A percentile compares a stretch with the other conserved stretches of the same genome.
Conservation (phyloP, 1,284 basidiomycete species). For the Leccinum angustisporum region DNA sequence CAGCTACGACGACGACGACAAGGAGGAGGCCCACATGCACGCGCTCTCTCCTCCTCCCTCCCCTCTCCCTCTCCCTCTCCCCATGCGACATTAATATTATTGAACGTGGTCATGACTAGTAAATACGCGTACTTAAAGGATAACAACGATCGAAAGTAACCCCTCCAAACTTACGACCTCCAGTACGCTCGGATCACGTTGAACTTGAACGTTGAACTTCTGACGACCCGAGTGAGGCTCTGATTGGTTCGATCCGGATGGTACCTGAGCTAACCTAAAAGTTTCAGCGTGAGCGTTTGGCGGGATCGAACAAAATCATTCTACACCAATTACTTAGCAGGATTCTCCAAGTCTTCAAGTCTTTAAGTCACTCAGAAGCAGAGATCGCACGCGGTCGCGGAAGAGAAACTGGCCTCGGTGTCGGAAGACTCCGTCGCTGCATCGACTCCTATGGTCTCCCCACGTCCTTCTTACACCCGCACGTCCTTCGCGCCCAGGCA, state of each 20-base stretch:
- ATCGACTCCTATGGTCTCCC: slow-evolving; percentile 59
- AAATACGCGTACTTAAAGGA: slow-evolving; percentile 32
- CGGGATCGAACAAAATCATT: no score
- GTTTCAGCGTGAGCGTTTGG: no score
- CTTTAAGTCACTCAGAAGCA: slow-evolving; percentile 51
- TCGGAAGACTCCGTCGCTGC: slow-evolving; percentile 82
- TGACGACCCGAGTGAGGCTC: no score
- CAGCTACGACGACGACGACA: no score
- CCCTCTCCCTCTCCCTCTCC: no score
- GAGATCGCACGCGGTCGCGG: slow-evolving; percentile 87
- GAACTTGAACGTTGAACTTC: no score
- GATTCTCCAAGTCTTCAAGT: no score
- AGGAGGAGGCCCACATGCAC: no score
- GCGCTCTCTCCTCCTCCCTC: no score
- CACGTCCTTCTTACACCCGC: slow-evolving; percentile 72
- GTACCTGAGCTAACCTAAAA: no score
- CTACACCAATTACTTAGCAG: no score
- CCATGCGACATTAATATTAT: slow-evolving; percentile 2
- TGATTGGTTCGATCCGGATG: no score
- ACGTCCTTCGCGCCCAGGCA: slow-evolving; percentile 51
- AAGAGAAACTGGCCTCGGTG: slow-evolving; percentile 55
- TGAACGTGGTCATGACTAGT: slow-evolving; percentile 1
- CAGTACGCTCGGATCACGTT: slow-evolving; percentile 16
- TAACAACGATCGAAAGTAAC: background rate
- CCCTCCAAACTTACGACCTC: slow-evolving; percentile 18